A percentile compares a stretch with the other conserved stretches of the same genome.
These are phyloP conservation scores for Ulmus americana DNA, from an alignment of 331 rosid genomes.

Conservation along the genomic window DNA sequence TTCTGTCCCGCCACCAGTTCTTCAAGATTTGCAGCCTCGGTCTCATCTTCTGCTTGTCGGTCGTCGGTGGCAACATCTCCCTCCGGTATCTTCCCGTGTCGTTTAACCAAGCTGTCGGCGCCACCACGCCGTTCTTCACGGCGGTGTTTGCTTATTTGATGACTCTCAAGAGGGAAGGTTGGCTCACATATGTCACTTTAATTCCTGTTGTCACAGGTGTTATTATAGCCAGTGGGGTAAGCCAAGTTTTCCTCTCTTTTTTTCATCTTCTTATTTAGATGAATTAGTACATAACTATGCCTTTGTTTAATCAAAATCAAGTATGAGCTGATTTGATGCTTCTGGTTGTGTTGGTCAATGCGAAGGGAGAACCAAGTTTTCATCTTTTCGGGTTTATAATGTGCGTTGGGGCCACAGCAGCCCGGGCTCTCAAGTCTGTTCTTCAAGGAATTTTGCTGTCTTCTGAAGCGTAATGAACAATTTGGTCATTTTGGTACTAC, in stretches of 20 bases:
- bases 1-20: conserved; percentile 47
- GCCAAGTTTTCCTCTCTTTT: background rate
- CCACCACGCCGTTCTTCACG: conserved; percentile 69
- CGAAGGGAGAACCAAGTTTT: conserved; percentile 65
- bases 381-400: conserved; percentile 62
- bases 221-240: conserved; percentile 56
- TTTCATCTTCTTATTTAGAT: background rate
- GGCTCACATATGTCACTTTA: conserved; percentile 60
- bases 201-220: conserved; percentile 71
- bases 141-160: conserved; percentile 61
- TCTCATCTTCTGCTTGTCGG: conserved; percentile 60
- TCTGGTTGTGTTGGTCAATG: background rate
- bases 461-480: conserved; percentile 29
- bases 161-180: conserved; percentile 48
- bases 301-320: background rate
- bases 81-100: conserved; percentile 59
- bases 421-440: conserved; percentile 72
- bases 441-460: conserved; percentile 37
- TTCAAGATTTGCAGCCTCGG: conserved; percentile 43
- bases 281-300: background rate
- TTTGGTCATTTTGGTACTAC: background rate
- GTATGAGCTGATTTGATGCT: background rate
- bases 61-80: conserved; percentile 63
- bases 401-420: conserved; percentile 62
- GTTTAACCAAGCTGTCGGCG: conserved; percentile 69